Evolutionary conservation across 768 basidiomycete genomes (phyloP).

Genomic region (Naematelia encephala): DNA sequence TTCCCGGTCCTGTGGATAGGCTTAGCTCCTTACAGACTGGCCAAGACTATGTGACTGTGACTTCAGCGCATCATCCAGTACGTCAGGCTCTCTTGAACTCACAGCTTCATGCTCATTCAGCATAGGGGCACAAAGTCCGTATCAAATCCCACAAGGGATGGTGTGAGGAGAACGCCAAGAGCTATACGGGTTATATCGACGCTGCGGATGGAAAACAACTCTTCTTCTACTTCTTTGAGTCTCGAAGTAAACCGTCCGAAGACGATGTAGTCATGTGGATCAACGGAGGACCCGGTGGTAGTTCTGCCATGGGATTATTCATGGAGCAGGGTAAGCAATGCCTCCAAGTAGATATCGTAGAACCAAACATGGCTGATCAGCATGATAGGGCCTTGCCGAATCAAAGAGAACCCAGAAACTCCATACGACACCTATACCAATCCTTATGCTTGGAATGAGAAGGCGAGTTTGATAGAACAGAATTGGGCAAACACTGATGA

Average conservation of each 20-base stretch:
- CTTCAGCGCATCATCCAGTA: slow-evolving; percentile 32
- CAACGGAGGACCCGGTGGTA: slow-evolving; percentile 60
- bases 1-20: not conserved
- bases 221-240: slow-evolving; percentile 72
- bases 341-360: too few species aligned
- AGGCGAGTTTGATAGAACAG: not conserved
- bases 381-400: not conserved
- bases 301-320: slow-evolving; percentile 62
- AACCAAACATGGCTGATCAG: too few species aligned
- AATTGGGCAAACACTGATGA: not conserved
- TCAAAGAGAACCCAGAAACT: not conserved
- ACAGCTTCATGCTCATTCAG: not conserved
- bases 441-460: slow-evolving; percentile 42
- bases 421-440: slow-evolving; percentile 26
- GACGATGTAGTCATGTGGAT: slow-evolving; percentile 52
- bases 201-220: slow-evolving; percentile 45
- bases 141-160: slow-evolving; percentile 54
- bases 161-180: slow-evolving; percentile 54
- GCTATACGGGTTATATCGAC: slow-evolving; percentile 49
- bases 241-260: slow-evolving; percentile 54
- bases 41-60: slow-evolving; percentile 32
- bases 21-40: not conserved
- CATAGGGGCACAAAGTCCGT: slow-evolving; percentile 45
- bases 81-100: slow-evolving; percentile 3
- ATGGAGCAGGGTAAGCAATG: slow-evolving; percentile 61